These are phyloP conservation scores for Kazachstania viticola DNA, from an alignment of 805 yeast species.

Conservation along the genomic window DNA sequence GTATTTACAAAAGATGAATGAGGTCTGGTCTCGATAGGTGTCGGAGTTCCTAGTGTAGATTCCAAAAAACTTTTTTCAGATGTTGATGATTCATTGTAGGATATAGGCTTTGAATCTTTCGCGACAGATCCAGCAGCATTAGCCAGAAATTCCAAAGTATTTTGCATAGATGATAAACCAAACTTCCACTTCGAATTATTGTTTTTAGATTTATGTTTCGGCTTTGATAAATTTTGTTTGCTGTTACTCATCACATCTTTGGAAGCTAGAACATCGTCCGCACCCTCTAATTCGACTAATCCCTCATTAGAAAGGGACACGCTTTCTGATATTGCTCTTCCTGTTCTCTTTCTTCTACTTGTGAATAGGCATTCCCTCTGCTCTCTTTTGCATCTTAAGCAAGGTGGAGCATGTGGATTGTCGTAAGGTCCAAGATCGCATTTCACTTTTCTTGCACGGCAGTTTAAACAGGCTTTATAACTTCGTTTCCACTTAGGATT, in stretches of 20 bases:
- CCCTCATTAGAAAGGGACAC: neutral
- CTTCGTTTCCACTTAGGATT: constrained; percentile 40
- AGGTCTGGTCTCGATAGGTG: neutral
- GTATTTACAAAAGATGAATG: constrained; percentile 2
- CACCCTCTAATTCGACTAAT: neutral
- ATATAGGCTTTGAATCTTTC: neutral
- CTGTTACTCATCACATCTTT: neutral
- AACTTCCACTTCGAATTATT: constrained; percentile 13
- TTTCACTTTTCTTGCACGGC: constrained; percentile 72
- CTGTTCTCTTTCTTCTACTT: constrained; percentile 1
- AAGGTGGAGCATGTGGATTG: constrained; percentile 67
- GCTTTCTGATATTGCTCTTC: neutral
- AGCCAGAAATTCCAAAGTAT: constrained; percentile 62
- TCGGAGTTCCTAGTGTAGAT: neutral
- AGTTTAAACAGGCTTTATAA: constrained; percentile 76
- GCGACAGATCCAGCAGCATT: constrained; percentile 73
- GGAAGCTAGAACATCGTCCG: too few species aligned
- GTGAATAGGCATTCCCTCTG: constrained; percentile 49
- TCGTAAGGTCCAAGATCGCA: constrained; percentile 77
- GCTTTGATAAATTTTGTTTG: neutral
- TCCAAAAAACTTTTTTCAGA: neutral
- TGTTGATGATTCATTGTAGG: neutral
- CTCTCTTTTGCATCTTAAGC: constrained; percentile 77
- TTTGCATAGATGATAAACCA: constrained; percentile 32
- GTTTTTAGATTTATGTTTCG: neutral